Base-by-base conservation (phyloP, 805 yeast species). In the Scheffersomyces stipitis region DNA sequence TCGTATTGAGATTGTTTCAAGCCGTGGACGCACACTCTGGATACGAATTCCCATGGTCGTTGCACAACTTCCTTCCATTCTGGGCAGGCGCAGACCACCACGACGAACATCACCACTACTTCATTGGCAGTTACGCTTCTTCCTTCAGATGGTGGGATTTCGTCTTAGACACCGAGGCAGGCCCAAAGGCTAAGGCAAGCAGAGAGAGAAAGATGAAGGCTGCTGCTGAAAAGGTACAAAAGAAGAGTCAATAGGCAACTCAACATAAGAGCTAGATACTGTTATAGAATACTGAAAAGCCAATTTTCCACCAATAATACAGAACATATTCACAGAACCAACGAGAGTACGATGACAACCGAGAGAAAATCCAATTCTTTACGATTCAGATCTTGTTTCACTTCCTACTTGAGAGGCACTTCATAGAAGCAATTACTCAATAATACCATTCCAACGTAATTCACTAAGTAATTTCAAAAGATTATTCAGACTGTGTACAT, bases 31-130 rank as follows among this genome's bases (percentile, higher is more conserved):
- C 97, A 17, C 99, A 91, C 65, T 89, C 97, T 9, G 99, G 98
- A 41, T 93, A 91, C 66, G 98, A 91, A 61, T 91, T 91, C 80
- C 98, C 99, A 45, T 82, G 95, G 87, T 87, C 96, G 4, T 74
- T 91, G 57, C 93, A 88, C 67, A 88, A 89, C 60, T 80, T 91
- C 66, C 60, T 91, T 43, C 97, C 97, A 33, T 78, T 93, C 68
- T 90, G 98, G 97, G 96, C 97, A 3, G 98, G 98, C 48, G 96
- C 97, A 15, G 96, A 86, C 56, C 98, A 91, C 66, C 98, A 91
- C 62, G 99, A 91, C 65, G 86, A 86, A 66, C 99, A 91, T 61
- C 99, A 91, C 63, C 95, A 86, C 62, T 89, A 84, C 69, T 91
- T 91, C 66, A 85, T 88, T 52, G 98, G 98, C 49, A 89, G 90